These are phyloP conservation scores for Hansenula anomala DNA, from an alignment of 1,139 yeast genomes.

Conservation along the genomic window DNA sequence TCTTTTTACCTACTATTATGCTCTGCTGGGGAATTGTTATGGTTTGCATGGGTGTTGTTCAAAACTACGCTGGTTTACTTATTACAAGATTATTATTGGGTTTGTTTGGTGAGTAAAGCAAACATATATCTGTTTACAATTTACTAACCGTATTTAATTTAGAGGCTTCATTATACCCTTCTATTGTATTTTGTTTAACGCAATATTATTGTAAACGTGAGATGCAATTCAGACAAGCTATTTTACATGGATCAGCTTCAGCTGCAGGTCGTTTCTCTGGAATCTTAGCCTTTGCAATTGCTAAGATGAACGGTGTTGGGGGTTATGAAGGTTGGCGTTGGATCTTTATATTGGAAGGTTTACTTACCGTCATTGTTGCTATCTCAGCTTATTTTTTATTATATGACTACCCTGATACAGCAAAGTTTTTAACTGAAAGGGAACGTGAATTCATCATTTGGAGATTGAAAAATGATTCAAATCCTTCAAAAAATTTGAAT, in stretches of 20 bases:
- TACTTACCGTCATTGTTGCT: conserved; percentile 46
- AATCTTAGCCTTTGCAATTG: conserved; percentile 36
- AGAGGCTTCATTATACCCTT: conserved; percentile 1
- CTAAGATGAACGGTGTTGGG: conserved; percentile 31
- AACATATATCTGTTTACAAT: too few relatives aligned
- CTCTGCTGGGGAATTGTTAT: conserved; percentile 46
- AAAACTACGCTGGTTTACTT: conserved; percentile 37
- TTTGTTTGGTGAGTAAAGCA: too few relatives aligned
- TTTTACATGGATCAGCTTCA: conserved; percentile 45
- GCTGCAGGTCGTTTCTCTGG: conserved; percentile 51
- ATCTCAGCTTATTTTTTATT: conserved; percentile 40
- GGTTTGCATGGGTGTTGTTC: conserved; percentile 39
- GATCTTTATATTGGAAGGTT: conserved; percentile 56
- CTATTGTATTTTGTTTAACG: conserved; percentile 32
- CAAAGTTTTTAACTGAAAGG: conserved; percentile 42
- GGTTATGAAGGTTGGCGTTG: conserved; percentile 49
- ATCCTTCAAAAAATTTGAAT: background rate
- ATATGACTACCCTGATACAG: conserved; percentile 44
- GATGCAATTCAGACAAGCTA: conserved; percentile 41
- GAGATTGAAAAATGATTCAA: conserved; percentile 33
- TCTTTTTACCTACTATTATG: conserved; percentile 45
- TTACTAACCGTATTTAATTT: too few relatives aligned
- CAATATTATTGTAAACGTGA: conserved; percentile 46
- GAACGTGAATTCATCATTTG: conserved; percentile 42
- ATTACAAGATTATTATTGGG: conserved; percentile 49